Evolutionary conservation across 1,284 basidiomycete genomes (phyloP).

Genomic region (Trichosporon ovoides): DNA sequence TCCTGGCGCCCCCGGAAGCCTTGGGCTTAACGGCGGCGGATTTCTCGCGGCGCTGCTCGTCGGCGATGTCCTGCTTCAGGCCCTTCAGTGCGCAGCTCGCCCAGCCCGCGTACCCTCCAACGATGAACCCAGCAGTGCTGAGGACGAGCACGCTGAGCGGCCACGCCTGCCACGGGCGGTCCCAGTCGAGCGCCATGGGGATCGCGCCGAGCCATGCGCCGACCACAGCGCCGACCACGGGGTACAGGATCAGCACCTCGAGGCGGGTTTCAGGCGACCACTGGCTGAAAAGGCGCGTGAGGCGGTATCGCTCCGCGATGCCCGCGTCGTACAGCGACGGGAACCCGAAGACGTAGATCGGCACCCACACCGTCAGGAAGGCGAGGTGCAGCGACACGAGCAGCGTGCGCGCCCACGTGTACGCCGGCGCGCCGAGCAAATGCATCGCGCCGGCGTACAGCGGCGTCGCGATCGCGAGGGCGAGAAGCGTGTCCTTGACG

Average conservation of each 20-base stretch:
- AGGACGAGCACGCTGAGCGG: conserved; percentile 66
- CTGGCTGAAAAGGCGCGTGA: conserved; percentile 73
- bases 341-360: conserved; percentile 64
- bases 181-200: conserved; percentile 88
- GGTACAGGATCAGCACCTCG: conserved; percentile 74
- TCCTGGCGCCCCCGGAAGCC: conserved; percentile 8
- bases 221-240: conserved; percentile 63
- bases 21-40: conserved; percentile 1
- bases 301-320: conserved; percentile 47
- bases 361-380: conserved; percentile 61
- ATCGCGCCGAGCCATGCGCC: conserved; percentile 75
- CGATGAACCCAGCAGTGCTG: conserved; percentile 62
- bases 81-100: conserved; percentile 50
- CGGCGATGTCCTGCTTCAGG: conserved; percentile 32
- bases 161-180: conserved; percentile 89
- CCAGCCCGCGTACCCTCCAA: conserved; percentile 59
- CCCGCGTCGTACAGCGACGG: conserved; percentile 51
- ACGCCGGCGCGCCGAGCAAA: conserved; percentile 69
- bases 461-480: conserved; percentile 56
- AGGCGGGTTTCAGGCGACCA: conserved; percentile 62
- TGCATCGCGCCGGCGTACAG: conserved; percentile 55
- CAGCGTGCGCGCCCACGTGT: conserved; percentile 59
- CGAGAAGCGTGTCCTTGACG: conserved; percentile 54
- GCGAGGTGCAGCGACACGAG: conserved; percentile 65
- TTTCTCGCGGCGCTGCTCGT: conserved; percentile 13